phyloP scores from a whole-genome alignment of 2,329 filamentous ascomycete species.

The Colletotrichum scovillei region DNA sequence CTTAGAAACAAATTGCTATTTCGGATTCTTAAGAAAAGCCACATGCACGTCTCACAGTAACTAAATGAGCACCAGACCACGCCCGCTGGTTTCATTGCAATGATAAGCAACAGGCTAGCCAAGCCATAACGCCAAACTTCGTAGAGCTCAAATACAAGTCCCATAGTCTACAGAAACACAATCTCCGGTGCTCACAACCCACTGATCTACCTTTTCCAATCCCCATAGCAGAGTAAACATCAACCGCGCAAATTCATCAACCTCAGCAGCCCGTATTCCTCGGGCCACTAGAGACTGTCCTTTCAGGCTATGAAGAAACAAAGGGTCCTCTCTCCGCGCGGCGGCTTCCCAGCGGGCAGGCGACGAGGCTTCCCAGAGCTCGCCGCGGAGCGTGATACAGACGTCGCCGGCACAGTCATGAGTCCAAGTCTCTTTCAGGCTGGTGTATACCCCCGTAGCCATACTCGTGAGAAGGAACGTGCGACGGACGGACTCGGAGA shows the following conservation, averaged over 20 bases:
- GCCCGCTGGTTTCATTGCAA: no score
- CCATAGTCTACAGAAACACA: constrained; percentile 12
- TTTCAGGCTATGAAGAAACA: constrained; percentile 20
- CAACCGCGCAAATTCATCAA: constrained; percentile 31
- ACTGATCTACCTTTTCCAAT: constrained; percentile 31
- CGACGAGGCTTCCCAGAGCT: constrained; percentile 24
- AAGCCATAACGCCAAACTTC: neutral
- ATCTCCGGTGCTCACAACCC: constrained; percentile 26
- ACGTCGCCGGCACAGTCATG: constrained; percentile 21
- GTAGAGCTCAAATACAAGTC: neutral
- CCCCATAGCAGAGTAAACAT: constrained; percentile 30
- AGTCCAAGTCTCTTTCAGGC: constrained; percentile 16
- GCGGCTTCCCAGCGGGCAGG: constrained; percentile 22
- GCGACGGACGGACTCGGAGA: constrained; percentile 31
- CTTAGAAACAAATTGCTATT: no score
- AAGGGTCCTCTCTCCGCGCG: constrained; percentile 11
- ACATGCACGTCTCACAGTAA: no score
- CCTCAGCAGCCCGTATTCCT: constrained; percentile 19
- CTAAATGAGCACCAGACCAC: no score
- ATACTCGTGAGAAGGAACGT: constrained; percentile 27
- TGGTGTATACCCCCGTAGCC: constrained; percentile 23
- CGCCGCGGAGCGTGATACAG: constrained; percentile 16
- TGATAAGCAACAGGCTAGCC: no score
- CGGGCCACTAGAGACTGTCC: constrained; percentile 15
- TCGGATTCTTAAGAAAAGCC: no score